Base-by-base conservation (phyloP, 1,139 yeast species). In the Diutina ranongensis region DNA sequence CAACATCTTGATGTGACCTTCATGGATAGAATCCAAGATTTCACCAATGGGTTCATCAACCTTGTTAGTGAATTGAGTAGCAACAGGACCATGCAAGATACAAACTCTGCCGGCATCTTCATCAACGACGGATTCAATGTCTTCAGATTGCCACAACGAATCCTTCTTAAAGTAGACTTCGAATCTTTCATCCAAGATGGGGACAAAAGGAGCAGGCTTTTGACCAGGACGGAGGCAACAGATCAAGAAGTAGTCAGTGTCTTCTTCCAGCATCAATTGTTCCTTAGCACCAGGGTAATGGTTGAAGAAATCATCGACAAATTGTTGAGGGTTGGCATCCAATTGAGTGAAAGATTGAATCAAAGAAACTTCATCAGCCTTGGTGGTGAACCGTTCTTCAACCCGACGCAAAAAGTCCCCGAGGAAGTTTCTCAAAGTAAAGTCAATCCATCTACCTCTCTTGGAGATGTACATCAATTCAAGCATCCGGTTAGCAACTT, bases 71-170 rank as follows among this genome's bases (percentile, higher is more conserved):
- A 71, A 89, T 67, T 83, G 89, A 57, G 96, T 97, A 56, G 98
- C 95, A 57, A 94, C 98, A 45, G 99, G 99, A 55, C 98, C 97
- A 59, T 88, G 97, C 58, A 92, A 77, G 55, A 92, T 88, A 83
- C 98, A 94, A 20, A 97, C 89, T 74, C 98, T 85, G 67, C 89
- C 94, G 53, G 92, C 97, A 64, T 92, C 99, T 60, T 83, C 89
- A 56, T 76, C 98, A 53, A 86, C 92, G 59, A 92, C 97, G 51
- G 97, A 86, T 63, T 89, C 97, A 60, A 92, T 76, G 62, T 87
- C 94, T 72, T 92, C 98, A 34, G 96, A 85, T 75, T 92, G 99
- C 98, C 98, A 92, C 62, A 92, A 76, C 45, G 97, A 89, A 67
- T 92, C 99, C 72, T 92, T 92, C 80, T 92, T 92, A 78, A 92